These are phyloP conservation scores for Dryas drummondii DNA, from an alignment of 306 rosid genomes.

Conservation along the genomic window DNA sequence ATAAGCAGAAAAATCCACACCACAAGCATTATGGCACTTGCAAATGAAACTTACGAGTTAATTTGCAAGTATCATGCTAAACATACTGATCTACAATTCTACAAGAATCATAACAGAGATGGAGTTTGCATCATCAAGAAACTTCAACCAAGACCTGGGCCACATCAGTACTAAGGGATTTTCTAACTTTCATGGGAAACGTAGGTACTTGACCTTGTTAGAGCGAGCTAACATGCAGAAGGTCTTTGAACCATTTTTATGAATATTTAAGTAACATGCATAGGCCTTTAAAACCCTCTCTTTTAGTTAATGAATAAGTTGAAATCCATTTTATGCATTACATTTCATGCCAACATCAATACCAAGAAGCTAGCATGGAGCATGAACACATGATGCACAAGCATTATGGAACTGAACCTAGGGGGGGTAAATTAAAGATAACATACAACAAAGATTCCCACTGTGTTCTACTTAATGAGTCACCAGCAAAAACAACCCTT, in stretches of 20 bases:
- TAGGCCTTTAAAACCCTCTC: background rate
- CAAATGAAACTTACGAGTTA: background rate
- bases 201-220: background rate
- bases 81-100: background rate
- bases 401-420: background rate
- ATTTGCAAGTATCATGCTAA: background rate
- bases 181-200: background rate
- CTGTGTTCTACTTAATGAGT: conserved; percentile 88
- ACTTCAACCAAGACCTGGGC: background rate
- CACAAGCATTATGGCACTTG: background rate
- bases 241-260: background rate
- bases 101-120: background rate
- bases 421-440: background rate
- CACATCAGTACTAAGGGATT: background rate
- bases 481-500: conserved; percentile 82
- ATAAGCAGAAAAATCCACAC: background rate
- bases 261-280: background rate
- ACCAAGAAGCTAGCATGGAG: background rate
- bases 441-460: conserved; percentile 74
- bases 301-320: too few species aligned
- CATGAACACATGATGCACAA: background rate
- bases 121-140: background rate
- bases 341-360: background rate
- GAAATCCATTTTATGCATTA: background rate
- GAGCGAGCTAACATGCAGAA: background rate